Percentiles rank a stretch among this genome's conserved stretches.
Conservation (phyloP, 2,329 filamentous ascomycete species). For the Fusarium sp. region DNA sequence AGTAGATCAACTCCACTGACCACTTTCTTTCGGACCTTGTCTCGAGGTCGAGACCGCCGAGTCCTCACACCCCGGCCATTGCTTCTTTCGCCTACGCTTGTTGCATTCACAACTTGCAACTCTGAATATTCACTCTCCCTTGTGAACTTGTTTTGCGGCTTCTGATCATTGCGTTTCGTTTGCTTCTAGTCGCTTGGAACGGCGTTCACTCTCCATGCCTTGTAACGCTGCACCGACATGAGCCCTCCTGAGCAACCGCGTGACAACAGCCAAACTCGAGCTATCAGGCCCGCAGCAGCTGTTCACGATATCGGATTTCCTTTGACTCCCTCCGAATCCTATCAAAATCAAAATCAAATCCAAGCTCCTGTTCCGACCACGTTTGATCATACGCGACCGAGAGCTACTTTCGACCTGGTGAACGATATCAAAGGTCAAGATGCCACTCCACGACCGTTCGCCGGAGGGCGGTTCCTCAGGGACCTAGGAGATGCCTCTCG, state of each 20-base stretch:
- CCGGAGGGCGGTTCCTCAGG: slow-evolving; percentile 54
- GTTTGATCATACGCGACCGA: slow-evolving; percentile 33
- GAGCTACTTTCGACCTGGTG: slow-evolving; percentile 33
- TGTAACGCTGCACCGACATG: slow-evolving; percentile 52
- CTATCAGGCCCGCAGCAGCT: slow-evolving; percentile 44
- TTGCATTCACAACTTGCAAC: slow-evolving; percentile 26
- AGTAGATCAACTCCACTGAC: slow-evolving; percentile 34
- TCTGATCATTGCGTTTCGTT: slow-evolving; percentile 5
- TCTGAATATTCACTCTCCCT: slow-evolving; percentile 10
- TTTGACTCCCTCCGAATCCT: slow-evolving; percentile 29
- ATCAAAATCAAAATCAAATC: slow-evolving; percentile 35
- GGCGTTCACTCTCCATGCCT: slow-evolving; percentile 42
- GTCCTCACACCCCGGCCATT: slow-evolving; percentile 20
- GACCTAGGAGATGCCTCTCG: slow-evolving; percentile 49
- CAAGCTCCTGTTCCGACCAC: slow-evolving; percentile 32
- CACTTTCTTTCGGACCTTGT: slow-evolving; percentile 24
- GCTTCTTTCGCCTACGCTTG: slow-evolving; percentile 20
- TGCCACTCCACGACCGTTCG: slow-evolving; percentile 45
- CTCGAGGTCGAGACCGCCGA: slow-evolving; percentile 33
- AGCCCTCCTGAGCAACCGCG: slow-evolving; percentile 50
- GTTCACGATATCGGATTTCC: slow-evolving; percentile 43
- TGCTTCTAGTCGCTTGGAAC: slow-evolving; percentile 18
- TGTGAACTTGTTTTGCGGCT: neutral
- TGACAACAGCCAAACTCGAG: slow-evolving; percentile 50
- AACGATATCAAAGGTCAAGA: slow-evolving; percentile 40